A percentile compares a stretch with the other conserved stretches of the same genome.
Evolutionary conservation across 768 basidiomycete genomes (phyloP).

Genomic region (Pleurotus platypus): DNA sequence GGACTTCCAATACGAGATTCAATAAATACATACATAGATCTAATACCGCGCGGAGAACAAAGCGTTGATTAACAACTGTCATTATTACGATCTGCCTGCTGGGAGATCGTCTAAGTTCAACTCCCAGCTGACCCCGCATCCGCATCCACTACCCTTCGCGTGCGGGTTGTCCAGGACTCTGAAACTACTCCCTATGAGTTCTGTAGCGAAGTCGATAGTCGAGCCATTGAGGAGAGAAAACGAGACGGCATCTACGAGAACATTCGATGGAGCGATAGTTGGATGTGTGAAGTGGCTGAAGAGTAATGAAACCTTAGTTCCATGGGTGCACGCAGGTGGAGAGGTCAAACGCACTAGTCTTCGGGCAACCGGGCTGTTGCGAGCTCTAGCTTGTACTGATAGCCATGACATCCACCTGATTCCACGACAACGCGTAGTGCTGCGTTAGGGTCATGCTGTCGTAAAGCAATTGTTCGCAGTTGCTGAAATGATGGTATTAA

Average conservation of each 20-base stretch:
- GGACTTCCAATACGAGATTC: not conserved
- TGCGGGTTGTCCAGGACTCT: slow-evolving; percentile 82
- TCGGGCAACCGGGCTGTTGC: slow-evolving; percentile 59
- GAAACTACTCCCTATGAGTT: slow-evolving; percentile 93
- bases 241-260: slow-evolving; percentile 85
- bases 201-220: slow-evolving; percentile 87
- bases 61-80: too few species aligned
- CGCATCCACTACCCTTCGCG: slow-evolving; percentile 86
- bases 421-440: slow-evolving; percentile 84
- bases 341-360: slow-evolving; percentile 69
- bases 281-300: slow-evolving; percentile 72
- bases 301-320: slow-evolving; percentile 1
- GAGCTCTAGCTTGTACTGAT: slow-evolving; percentile 91
- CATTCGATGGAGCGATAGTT: slow-evolving; percentile 62
- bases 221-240: slow-evolving; percentile 83
- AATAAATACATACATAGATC: slow-evolving; percentile 1
- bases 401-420: slow-evolving; percentile 95
- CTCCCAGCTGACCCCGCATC: slow-evolving; percentile 97
- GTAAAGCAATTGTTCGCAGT: slow-evolving; percentile 65
- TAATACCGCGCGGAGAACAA: too few species aligned
- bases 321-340: not conserved
- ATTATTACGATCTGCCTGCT: not conserved
- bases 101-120: slow-evolving; percentile 39
- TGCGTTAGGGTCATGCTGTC: slow-evolving; percentile 57
- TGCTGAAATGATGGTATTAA: slow-evolving; percentile 47